Evolutionary conservation across 495 filamentous ascomycete species (phyloP), one percentile per base, ranked within the genome.

Genomic region (Penicillium riverlandense): DNA sequence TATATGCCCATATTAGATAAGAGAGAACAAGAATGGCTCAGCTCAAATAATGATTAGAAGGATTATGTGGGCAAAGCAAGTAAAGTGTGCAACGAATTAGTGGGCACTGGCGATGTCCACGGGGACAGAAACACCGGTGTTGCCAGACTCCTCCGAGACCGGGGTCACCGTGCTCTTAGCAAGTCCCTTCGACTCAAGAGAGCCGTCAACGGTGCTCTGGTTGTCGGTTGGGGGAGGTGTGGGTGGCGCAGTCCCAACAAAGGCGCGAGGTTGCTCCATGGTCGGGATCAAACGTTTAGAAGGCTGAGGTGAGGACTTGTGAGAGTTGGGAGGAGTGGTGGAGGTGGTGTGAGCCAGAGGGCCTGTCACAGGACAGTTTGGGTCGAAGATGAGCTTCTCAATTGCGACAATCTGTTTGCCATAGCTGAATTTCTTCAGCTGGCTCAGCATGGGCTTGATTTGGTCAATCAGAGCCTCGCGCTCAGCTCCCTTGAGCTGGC

Each of bases 371-470:
- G 57, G 53, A 7, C 54, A 54, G 41, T 55, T 63, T 3, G 59
- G 58, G 4, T 69, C 72, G 53, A 69, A 72, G 38, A 81, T 72
- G 37, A 86, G 62, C 43, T 79, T 77, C 45, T 86, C 83, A 15
- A 88, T 77, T 2, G 80, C 81, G 6, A 73, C 67, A n/a, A 94
- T 81, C 57, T 95, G 88, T 55, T 90, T 90, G 37, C 85, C 85
- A 45, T 80, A 84, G 49, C 78, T 80, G 44, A 74, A 78, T 49
- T 83, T 85, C 65, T 89, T 94, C 15, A 91, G 62, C 38, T 75
- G 71, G 15, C 71, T 67, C 11, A 98, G 72, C 40, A 91, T 76
- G 2, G 86, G 84, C 53, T 80, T 82, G 52, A 96, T 82, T 38
- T 82, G 69, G 12, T 86, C 80, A 15, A 86, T 69, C 12, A 96